phyloP scores from a whole-genome alignment of 768 basidiomycete species.

The Rhodotorula taiwanensis region DNA sequence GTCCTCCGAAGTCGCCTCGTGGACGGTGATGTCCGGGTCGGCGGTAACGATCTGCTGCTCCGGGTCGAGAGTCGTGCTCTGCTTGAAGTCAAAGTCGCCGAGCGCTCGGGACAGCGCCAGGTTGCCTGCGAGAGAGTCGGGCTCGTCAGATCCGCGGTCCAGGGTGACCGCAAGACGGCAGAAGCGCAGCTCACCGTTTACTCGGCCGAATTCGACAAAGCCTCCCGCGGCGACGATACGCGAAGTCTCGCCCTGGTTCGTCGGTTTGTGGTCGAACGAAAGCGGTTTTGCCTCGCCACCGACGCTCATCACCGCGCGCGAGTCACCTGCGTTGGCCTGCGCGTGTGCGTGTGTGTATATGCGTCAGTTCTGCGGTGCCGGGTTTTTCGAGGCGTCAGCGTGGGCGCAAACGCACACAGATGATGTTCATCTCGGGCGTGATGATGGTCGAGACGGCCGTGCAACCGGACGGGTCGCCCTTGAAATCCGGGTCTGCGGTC shows the following conservation, averaged over 20 bases:
- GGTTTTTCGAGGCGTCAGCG: too few species aligned
- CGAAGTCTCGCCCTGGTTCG: constrained; percentile 72
- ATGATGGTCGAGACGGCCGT: constrained; percentile 86
- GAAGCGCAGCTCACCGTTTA: constrained; percentile 61
- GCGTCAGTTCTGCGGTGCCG: too few species aligned
- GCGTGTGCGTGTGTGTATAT: not conserved
- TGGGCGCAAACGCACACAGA: constrained; percentile 39
- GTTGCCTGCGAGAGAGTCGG: constrained; percentile 59
- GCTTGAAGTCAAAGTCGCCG: constrained; percentile 99
- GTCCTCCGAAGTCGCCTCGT: constrained; percentile 77
- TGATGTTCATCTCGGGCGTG: constrained; percentile 66
- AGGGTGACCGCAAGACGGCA: too few species aligned
- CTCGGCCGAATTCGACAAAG: constrained; percentile 91
- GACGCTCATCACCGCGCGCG: constrained; percentile 75
- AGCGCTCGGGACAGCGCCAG: constrained; percentile 89
- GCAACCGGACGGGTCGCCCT: constrained; percentile 88
- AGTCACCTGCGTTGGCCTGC: constrained; percentile 97
- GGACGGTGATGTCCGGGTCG: constrained; percentile 80
- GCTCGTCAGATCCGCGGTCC: too few species aligned
- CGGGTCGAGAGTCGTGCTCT: constrained; percentile 68
- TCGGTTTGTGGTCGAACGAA: constrained; percentile 93
- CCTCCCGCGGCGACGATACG: constrained; percentile 88
- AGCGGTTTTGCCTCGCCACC: constrained; percentile 80
- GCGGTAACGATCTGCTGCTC: constrained; percentile 93
- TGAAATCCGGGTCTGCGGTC: constrained; percentile 67